phyloP scores from a whole-genome alignment of 257 asterid species.

The Przewalskia tangutica region DNA sequence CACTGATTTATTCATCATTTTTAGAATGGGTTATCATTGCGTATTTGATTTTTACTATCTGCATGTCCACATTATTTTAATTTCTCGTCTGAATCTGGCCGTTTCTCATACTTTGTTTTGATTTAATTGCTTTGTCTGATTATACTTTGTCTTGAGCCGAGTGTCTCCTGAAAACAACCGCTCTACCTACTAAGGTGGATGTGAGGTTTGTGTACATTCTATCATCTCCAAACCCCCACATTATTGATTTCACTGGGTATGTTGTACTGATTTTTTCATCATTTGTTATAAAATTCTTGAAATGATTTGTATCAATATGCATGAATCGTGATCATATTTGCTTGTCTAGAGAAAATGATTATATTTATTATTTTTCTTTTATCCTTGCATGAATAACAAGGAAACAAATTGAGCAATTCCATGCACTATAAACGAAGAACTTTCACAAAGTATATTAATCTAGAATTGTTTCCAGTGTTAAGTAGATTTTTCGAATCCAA shows the following conservation, averaged over 20 bases:
- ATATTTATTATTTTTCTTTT: background rate
- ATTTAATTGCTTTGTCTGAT: too few relatives aligned
- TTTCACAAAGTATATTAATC: background rate
- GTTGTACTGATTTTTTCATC: background rate
- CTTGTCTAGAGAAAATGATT: background rate
- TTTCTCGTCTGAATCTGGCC: too few relatives aligned
- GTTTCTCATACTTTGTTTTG: too few relatives aligned
- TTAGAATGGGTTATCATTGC: too few relatives aligned
- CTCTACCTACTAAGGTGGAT: too few relatives aligned
- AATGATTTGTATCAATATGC: background rate
- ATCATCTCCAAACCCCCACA: too few relatives aligned
- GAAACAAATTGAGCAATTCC: background rate
- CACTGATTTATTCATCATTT: background rate
- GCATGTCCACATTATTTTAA: too few relatives aligned
- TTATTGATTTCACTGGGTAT: too few relatives aligned
- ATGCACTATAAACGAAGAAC: background rate
- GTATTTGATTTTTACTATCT: too few relatives aligned
- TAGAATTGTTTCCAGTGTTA: background rate
- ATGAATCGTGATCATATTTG: background rate
- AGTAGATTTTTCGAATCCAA: background rate
- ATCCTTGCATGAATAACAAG: background rate
- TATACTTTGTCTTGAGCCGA: too few relatives aligned
- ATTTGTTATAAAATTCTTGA: background rate
- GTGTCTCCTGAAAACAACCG: too few relatives aligned
- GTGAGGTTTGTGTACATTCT: too few relatives aligned